Evolutionary conservation across 306 rosid genomes (phyloP).

Genomic region (Senna tora): DNA sequence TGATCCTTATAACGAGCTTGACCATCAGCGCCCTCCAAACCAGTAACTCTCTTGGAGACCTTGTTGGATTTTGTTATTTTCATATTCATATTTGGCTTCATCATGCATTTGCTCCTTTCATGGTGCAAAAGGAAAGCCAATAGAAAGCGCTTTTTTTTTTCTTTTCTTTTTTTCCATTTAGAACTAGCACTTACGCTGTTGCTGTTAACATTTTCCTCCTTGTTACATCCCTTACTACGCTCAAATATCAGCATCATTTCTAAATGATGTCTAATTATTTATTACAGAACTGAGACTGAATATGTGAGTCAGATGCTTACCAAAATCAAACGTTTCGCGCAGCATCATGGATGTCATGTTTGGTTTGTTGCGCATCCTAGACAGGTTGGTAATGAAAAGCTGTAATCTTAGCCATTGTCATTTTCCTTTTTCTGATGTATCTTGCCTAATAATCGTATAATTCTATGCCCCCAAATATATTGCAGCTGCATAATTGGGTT

Average conservation of each 20-base stretch:
- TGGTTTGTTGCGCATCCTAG: conserved; percentile 98
- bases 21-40: conserved; percentile 85
- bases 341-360: conserved; percentile 92
- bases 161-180: neutral
- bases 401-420: neutral
- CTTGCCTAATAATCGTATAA: conserved; percentile 58
- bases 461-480: conserved; percentile 9
- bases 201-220: conserved; percentile 9
- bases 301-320: conserved; percentile 97
- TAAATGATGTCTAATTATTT: conserved; percentile 18
- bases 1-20: conserved; percentile 98
- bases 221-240: neutral
- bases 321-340: conserved; percentile 87
- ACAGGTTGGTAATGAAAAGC: conserved; percentile 61
- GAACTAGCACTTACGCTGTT: neutral
- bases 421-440: conserved; percentile 36
- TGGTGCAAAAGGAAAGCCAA: neutral
- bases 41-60: conserved; percentile 63
- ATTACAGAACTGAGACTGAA: conserved; percentile 88
- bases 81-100: neutral
- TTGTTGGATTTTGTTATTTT: conserved; percentile 19
- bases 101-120: neutral
- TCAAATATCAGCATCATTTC: conserved; percentile 9
- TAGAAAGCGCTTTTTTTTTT: neutral
- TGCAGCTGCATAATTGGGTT: conserved; percentile 76